Base-by-base conservation (phyloP, 345 rosid genomes). In the Citrus cavaleriei region DNA sequence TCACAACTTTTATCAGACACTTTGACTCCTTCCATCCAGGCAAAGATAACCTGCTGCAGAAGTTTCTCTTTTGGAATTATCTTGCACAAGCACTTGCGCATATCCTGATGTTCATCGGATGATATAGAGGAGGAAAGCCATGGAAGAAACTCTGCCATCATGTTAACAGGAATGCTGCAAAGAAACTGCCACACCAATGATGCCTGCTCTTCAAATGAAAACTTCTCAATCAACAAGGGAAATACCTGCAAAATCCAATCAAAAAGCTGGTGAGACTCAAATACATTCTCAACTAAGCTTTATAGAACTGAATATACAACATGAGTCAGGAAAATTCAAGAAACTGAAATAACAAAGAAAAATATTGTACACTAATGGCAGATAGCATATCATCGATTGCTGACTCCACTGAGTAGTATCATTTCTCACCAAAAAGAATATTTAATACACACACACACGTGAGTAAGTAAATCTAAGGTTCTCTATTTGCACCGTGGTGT, bases 101-200 rank as follows among this genome's bases (percentile, higher is more conserved):
- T 86, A 64, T 90, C 93, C 58, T 61, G 86, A 72, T 76, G 88
- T 80, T 93, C 94, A 64, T 93, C 89, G n/a, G 90, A 81, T 79
- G 97, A 89, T 71, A 93, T 86, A 66, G 90, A 86, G 70, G 93
- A 87, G 76, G 91, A 88, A 85, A 93, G 92, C 97, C 95, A 91
- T 13, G 97, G 97, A 82, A 93, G 91, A 81, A 91, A 87, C 73
- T 90, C 95, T 35, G 89, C 88, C 75, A 91, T 86, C 85, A 93
- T 89, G 81, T 89, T 89, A 68, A 90, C 93, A 79, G 97, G 95
- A 87, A 93, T 89, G 86, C 97, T 91, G 82, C 97, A 93, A 61
- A 93, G 84, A 86, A 90, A 93, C 83, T 93, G 95, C 95, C 97
- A 90, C 27, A 91, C 95, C 78, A 93, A 76, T 62, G 91, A 93